A percentile compares a stretch with the other conserved stretches of the same genome.
phyloP scores from a whole-genome alignment of 805 yeast species.

The Starmera dryadoides region DNA sequence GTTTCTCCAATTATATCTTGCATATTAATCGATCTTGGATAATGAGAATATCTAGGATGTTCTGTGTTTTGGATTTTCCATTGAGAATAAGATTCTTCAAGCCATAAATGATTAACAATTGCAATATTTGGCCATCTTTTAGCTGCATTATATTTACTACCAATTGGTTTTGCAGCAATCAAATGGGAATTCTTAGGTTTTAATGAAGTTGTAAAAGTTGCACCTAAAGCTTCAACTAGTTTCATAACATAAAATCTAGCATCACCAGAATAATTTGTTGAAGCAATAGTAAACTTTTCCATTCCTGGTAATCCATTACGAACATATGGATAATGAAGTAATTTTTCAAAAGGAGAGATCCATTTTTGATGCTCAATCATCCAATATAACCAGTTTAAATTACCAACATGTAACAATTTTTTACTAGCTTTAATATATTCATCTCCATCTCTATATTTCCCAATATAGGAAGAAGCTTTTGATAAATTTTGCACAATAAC shows the following conservation, averaged over 20 bases:
- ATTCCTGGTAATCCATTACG: slow-evolving; percentile 44
- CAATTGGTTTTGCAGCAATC: slow-evolving; percentile 57
- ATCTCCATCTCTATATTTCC: slow-evolving; percentile 53
- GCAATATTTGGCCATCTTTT: slow-evolving; percentile 52
- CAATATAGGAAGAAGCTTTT: slow-evolving; percentile 45
- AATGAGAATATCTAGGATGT: slow-evolving; percentile 38
- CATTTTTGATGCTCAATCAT: slow-evolving; percentile 50
- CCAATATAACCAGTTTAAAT: slow-evolving; percentile 68
- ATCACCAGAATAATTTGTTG: slow-evolving; percentile 82
- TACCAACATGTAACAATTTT: slow-evolving; percentile 45
- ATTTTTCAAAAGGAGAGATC: slow-evolving; percentile 43
- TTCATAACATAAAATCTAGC: slow-evolving; percentile 66
- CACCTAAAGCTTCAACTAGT: slow-evolving; percentile 66
- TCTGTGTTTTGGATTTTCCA: slow-evolving; percentile 49
- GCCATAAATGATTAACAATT: slow-evolving; percentile 78
- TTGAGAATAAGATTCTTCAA: slow-evolving; percentile 67
- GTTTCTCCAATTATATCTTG: slow-evolving; percentile 48
- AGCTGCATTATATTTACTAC: slow-evolving; percentile 74
- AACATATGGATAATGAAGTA: slow-evolving; percentile 65
- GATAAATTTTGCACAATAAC: slow-evolving; percentile 21
- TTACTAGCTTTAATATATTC: slow-evolving; percentile 42
- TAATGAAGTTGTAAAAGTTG: slow-evolving; percentile 58
- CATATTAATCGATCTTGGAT: slow-evolving; percentile 34
- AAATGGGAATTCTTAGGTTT: slow-evolving; percentile 64
- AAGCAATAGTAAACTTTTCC: slow-evolving; percentile 47